phyloP scores from a whole-genome alignment of 139 green algal species.

The Coelastrella sp. region DNA sequence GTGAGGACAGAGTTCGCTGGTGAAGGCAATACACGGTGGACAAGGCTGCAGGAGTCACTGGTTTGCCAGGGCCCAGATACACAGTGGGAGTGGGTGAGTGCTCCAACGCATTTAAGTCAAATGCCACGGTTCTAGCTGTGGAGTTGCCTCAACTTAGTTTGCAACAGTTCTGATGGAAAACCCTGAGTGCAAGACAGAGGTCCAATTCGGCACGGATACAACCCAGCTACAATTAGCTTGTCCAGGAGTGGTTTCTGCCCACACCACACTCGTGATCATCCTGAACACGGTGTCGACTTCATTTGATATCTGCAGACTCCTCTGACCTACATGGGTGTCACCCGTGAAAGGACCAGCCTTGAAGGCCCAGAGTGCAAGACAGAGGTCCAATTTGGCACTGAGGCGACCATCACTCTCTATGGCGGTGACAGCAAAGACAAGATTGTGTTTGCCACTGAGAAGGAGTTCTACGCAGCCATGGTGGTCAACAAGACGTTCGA shows the following conservation, averaged over 20 bases:
- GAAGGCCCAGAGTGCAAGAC: slow-evolving; percentile 30
- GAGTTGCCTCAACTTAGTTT: not conserved
- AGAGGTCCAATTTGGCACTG: slow-evolving; percentile 19
- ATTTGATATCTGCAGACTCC: too few species aligned
- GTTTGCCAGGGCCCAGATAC: slow-evolving; percentile 14
- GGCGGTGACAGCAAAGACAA: slow-evolving; percentile 19
- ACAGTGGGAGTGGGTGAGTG: slow-evolving; percentile 13
- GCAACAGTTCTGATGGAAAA: not conserved
- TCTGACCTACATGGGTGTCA: not conserved
- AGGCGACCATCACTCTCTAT: not conserved
- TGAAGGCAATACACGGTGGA: slow-evolving; percentile 28
- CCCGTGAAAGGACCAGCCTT: not conserved
- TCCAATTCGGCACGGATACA: too few species aligned
- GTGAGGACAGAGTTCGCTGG: not conserved
- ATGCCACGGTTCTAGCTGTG: too few species aligned
- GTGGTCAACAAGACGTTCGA: slow-evolving; percentile 38
- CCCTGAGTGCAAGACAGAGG: slow-evolving; percentile 32
- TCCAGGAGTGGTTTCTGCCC: too few species aligned
- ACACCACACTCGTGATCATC: too few species aligned
- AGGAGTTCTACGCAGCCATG: slow-evolving; percentile 44
- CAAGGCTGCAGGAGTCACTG: slow-evolving; percentile 15
- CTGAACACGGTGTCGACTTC: too few species aligned
- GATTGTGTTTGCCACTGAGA: slow-evolving; percentile 2
- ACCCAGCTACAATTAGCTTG: too few species aligned
- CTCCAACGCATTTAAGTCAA: not conserved